Percentiles rank a stretch among this genome's conserved stretches.
phyloP scores from a whole-genome alignment of 768 basidiomycete species.

The Neoboletus magnificus region DNA sequence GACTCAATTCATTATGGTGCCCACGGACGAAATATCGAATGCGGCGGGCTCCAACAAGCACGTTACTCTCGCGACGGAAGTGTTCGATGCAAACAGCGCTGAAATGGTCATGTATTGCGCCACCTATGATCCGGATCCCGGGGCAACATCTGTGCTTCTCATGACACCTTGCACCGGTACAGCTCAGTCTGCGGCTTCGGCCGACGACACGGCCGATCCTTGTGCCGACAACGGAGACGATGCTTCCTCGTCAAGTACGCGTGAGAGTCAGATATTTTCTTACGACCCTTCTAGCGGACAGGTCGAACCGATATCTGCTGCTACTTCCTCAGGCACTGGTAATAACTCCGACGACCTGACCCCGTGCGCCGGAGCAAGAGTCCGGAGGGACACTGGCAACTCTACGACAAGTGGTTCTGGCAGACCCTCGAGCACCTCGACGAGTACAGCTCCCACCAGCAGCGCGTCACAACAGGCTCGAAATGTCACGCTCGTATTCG shows the following conservation, averaged over 20 bases:
- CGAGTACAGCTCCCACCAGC: slow-evolving; percentile 11
- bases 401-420: slow-evolving; percentile 8
- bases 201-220: slow-evolving; percentile 1
- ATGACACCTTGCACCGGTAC: slow-evolving; percentile 47
- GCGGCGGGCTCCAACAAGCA: slow-evolving; percentile 18
- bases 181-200: neutral
- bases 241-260: slow-evolving; percentile 10
- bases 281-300: slow-evolving; percentile 47
- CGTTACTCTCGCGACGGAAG: slow-evolving; percentile 44
- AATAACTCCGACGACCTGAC: neutral
- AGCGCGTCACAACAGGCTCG: slow-evolving; percentile 12
- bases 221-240: slow-evolving; percentile 6
- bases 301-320: slow-evolving; percentile 53
- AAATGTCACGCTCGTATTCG: slow-evolving; percentile 55
- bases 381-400: slow-evolving; percentile 12
- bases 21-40: slow-evolving; percentile 4
- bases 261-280: slow-evolving; percentile 57
- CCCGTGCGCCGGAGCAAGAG: slow-evolving; percentile 5
- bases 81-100: slow-evolving; percentile 39
- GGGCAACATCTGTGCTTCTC: slow-evolving; percentile 46
- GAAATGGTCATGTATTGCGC: slow-evolving; percentile 49
- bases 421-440: slow-evolving; percentile 15
- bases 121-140: slow-evolving; percentile 56
- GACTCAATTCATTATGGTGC: slow-evolving; percentile 44
- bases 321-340: slow-evolving; percentile 25